Evolutionary conservation across 192 early-diverging fungal species (phyloP).

Genomic region (Lobosporangium transversale): DNA sequence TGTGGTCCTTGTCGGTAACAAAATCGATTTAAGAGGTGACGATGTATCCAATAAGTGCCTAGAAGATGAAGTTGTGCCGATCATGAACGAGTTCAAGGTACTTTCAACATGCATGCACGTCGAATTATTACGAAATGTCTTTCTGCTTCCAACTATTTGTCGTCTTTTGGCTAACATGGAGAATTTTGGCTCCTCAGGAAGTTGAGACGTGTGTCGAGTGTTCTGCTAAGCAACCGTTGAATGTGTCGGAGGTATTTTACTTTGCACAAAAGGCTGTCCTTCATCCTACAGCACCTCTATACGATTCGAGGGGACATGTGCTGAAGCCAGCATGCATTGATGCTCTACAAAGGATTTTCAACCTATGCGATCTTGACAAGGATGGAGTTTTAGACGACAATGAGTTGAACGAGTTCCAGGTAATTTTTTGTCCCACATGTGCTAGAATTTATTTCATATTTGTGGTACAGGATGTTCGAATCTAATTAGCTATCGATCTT

Average conservation of each 20-base stretch:
- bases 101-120: not conserved
- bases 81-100: constrained; percentile 99
- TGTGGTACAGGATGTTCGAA: no score
- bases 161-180: no score
- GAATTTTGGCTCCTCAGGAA: no score
- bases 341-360: constrained; percentile 93
- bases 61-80: constrained; percentile 94
- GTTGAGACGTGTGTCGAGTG: constrained; percentile 99
- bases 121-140: no score
- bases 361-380: constrained; percentile 94
- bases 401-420: constrained; percentile 97
- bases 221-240: constrained; percentile 93
- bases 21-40: constrained; percentile 89
- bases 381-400: constrained; percentile 91
- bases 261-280: constrained; percentile 99
- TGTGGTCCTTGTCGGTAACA: constrained; percentile 93
- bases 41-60: constrained; percentile 84
- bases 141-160: no score
- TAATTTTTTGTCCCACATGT: constrained; percentile 35
- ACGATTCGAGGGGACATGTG: constrained; percentile 93
- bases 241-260: constrained; percentile 99
- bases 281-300: constrained; percentile 96
- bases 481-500: no score
- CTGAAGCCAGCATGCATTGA: constrained; percentile 92
- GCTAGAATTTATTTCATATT: no score